Evolutionary conservation across 257 asterid species (phyloP).

Genomic region (Penstemon newberryi): DNA sequence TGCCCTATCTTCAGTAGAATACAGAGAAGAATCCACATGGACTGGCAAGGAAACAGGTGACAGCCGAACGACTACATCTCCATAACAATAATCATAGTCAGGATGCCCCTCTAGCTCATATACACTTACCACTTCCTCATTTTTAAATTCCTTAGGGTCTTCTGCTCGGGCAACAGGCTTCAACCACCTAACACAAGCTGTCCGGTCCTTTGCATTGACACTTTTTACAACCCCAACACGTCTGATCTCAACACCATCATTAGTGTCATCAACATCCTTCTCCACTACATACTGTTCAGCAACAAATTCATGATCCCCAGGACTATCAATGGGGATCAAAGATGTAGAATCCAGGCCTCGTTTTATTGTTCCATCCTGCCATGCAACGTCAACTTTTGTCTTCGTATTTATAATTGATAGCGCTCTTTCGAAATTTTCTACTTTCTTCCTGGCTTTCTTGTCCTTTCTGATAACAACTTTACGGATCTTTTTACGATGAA

Average conservation of each 20-base stretch:
- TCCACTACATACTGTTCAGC: conserved; percentile 97
- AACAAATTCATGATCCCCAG: conserved; percentile 98
- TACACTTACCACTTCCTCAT: conserved; percentile 91
- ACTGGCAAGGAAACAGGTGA: conserved; percentile 66
- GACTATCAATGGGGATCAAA: conserved; percentile 86
- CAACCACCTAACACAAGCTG: conserved; percentile 91
- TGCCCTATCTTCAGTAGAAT: conserved; percentile 37
- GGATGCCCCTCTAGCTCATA: conserved; percentile 99
- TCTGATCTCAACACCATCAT: conserved; percentile 57
- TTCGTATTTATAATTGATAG: conserved; percentile 64
- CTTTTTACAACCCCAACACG: conserved; percentile 89
- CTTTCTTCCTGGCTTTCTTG: conserved; percentile 77
- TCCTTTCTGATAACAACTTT: conserved; percentile 80
- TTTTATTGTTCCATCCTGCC: conserved; percentile 89
- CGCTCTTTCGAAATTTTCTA: conserved; percentile 85
- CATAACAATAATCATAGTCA: conserved; percentile 95
- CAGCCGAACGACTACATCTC: conserved; percentile 93
- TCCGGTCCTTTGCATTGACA: conserved; percentile 86
- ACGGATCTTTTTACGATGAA: conserved; percentile 83
- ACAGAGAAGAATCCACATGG: conserved; percentile 34
- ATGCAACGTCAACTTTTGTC: conserved; percentile 77
- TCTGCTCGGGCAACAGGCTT: conserved; percentile 82
- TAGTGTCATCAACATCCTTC: conserved; percentile 77
- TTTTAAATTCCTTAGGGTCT: conserved; percentile 84
- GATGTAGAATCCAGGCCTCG: conserved; percentile 60